Percentiles rank a stretch among this genome's conserved stretches.
Conservation (phyloP, 2,329 filamentous ascomycete genomes). For the Verticillium dahliae region DNA sequence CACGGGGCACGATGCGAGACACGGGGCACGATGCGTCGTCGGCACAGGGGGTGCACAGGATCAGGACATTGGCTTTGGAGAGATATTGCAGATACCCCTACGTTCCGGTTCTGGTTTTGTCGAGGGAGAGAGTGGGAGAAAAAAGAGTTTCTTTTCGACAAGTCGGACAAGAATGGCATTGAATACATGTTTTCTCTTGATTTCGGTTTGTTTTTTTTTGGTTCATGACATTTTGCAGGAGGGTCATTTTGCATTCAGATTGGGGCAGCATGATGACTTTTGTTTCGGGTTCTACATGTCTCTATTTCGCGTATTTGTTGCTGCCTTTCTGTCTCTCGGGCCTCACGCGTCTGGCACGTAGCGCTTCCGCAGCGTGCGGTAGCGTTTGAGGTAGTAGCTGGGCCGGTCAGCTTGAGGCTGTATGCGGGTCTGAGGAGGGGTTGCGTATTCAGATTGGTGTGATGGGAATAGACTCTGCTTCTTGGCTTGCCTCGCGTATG, state of each 20-base stretch:
- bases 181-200: no score
- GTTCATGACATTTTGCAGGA: no score
- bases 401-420: slow-evolving; percentile 5
- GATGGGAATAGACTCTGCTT: not conserved
- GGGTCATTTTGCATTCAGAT: no score
- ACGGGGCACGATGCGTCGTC: no score
- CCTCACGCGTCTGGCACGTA: slow-evolving; percentile 41
- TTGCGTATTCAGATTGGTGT: not conserved
- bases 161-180: no score
- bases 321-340: not conserved
- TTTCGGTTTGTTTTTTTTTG: no score
- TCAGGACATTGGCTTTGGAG: not conserved
- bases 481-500: not conserved
- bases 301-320: not conserved
- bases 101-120: not conserved
- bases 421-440: not conserved
- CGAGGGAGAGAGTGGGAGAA: not conserved
- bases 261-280: not conserved
- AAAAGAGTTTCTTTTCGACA: not conserved
- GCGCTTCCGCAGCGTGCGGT: slow-evolving; percentile 75
- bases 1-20: no score
- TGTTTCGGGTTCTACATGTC: not conserved
- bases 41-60: not conserved
- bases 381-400: slow-evolving; percentile 89
- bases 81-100: slow-evolving; percentile 4